Evolutionary conservation across 441 rosid species (phyloP), one percentile per base, ranked within the genome.

Genomic region (Dalechampia spathulata): DNA sequence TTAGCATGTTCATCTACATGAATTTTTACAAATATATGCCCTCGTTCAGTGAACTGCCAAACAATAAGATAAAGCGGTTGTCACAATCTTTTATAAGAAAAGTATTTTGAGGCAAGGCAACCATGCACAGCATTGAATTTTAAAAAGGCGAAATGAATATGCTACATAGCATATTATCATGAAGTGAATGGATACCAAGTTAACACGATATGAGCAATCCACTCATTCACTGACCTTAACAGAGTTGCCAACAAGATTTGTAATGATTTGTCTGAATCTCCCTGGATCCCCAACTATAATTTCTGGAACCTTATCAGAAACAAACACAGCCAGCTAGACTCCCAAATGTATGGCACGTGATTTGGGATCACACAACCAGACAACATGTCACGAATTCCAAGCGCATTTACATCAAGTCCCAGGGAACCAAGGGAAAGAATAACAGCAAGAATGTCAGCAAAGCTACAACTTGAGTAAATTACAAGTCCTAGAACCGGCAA

Each of bases 231-330:
- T 30, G 34, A 86, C 97, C 90, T 93, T 93, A 41, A 87, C 76
- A 34, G 96, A 89, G 75, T 93, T 93, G 59, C 99, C 96, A 47
- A 93, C 96, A 23, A 93, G 92, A 73, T 93, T 89, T 23, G 88
- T 82, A 50, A 93, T 80, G 56, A 93, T 93, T 78, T 93, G 99
- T 62, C 84, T 67, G 64, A 93, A 83, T 43, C 97, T 83, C 38
- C 81, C 78, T 20, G 96, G 89, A 63, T 93, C 99, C 50, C 99
- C 99, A 47, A 80, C 64, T n/a, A 92, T 81, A 56, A 82, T 77
- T 58, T 78, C 85, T 49, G 99, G 96, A 58, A 89, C 90, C 46
- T 70, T 75, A 48, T 81, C 65, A 15, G 97, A 89, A 57, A 89
- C 95, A 70, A 83, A 89, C 55, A 82, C 77, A 1, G 90, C 97